Base-by-base conservation (phyloP, 2,329 filamentous ascomycete species). In the Aspergillus sp. region DNA sequence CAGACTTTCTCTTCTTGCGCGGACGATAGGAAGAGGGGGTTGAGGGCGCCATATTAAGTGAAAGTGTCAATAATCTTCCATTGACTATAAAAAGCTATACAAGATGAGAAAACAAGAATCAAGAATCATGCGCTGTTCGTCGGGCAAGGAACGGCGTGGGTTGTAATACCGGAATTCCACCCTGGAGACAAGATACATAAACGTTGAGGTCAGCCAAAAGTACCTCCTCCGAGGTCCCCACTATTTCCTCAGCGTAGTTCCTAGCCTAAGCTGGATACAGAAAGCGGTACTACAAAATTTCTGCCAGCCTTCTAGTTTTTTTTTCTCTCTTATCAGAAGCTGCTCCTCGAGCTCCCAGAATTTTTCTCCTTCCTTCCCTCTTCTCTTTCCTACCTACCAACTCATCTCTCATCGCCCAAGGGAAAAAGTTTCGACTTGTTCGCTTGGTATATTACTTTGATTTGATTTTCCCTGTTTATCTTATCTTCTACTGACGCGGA, bases 1-100 rank as follows among this genome's bases (percentile, higher is more conserved):
- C 51, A 39, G 69, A 58, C 65, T 74, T 79, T 66, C 72, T 73
- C 72, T 78, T 80, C 68, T 77, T 79, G 47, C 77, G 75, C 20
- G 78, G 76, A 44, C 76, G 75, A 61, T 78, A 70, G 13, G 73
- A 68, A 12, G 73, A 69, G 43, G 71, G 64, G 24, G 64, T 64
- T 6, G 66, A 59, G 55, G 69, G 61, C 44, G 66, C 61, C 71
- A 73, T 71, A 43, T 45, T 55, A 61, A 54, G 58, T 57, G 53
- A 57, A 58, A 44, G 41, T 41, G n/a, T 64, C 59, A 69, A 48
- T 18, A 12, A 38, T 5, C 24, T 62, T 54, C 66, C 69, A 71
- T 72, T 58, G 59, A 58, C 45, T 48, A 17, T 9, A 36, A 36
- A 7, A 30, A 13, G 20, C 11, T 45, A 45, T 45, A 38, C 12